Evolutionary conservation across 2,329 filamentous ascomycete genomes (phyloP).

Genomic region (Pestalotiopsis sp.): DNA sequence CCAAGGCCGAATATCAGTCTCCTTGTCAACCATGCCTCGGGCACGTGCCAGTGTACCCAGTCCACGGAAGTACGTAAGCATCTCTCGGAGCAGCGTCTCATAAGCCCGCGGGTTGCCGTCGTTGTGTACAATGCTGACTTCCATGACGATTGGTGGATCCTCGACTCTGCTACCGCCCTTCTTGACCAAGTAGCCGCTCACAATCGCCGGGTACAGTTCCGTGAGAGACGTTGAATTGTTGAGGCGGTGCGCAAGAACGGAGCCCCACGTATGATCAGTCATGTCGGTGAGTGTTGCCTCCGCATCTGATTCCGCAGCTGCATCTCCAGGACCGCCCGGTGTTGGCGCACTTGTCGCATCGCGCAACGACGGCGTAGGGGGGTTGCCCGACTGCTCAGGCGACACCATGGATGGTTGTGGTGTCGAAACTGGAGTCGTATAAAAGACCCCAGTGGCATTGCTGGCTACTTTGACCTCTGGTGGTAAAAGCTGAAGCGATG

Average conservation of each 20-base stretch:
- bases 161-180: constrained; percentile 58
- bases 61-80: constrained; percentile 69
- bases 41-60: constrained; percentile 71
- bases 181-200: constrained; percentile 70
- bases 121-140: constrained; percentile 65
- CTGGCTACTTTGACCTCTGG: constrained; percentile 52
- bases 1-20: constrained; percentile 72
- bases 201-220: constrained; percentile 59
- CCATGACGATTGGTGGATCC: constrained; percentile 63
- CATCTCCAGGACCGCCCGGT: constrained; percentile 41
- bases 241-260: constrained; percentile 68
- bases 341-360: constrained; percentile 44
- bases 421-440: constrained; percentile 70
- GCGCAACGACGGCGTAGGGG: constrained; percentile 50
- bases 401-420: constrained; percentile 63
- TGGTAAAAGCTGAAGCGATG: constrained; percentile 65
- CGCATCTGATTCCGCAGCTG: constrained; percentile 49
- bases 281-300: constrained; percentile 74
- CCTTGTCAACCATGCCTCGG: constrained; percentile 62
- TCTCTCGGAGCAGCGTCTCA: constrained; percentile 71
- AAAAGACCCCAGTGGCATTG: constrained; percentile 47
- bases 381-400: constrained; percentile 60
- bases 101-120: constrained; percentile 57
- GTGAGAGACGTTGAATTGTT: constrained; percentile 60
- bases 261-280: constrained; percentile 77